Base-by-base conservation (phyloP, 805 yeast genomes). In the Lipomyces sp. region DNA sequence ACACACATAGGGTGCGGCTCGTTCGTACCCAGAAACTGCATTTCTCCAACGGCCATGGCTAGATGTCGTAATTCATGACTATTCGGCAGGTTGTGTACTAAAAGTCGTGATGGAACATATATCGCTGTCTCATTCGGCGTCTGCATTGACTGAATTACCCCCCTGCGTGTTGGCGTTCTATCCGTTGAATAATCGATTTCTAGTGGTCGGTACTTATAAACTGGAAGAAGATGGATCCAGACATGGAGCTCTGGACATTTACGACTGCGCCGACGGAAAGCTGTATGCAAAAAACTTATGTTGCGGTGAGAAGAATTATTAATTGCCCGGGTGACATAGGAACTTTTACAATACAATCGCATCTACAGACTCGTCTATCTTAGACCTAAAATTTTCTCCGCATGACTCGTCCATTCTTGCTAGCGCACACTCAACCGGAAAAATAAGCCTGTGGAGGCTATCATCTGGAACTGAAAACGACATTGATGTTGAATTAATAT, bases 351-450 rank as follows among this genome's bases (percentile, higher is more conserved):
- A 57, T 39, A 60, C 70, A 15, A 60, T 73, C 13, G 63, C 50
- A 7, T 68, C 75, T 2, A 71, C 77, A 1, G 67, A 69, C 2
- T 77, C 81, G 2, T 78, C 98, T 0, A 82, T 95, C 15, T 77
- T 95, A 55, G 99, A 95, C 75, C 71, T 94, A 54, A 90, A 91
- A 70, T 77, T 90, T 62, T 81, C 83, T 33, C 90, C 92, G 0
- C 79, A 78, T 56, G 86, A 87, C 69, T 75, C 78, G 10, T 67
- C 79, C 3, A 53, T 83, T 7, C 71, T 91, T 3, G 81, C 83
- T 1, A 82, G 90, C 1, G 92, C 87, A 0, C 97, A 93, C 74
- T 90, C 97, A 0, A 89, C 92, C 0, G 98, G 98, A 1, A 83
- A 84, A 64, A 69, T 94, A 2, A 79, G 79, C 35, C 65, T 89